Evolutionary conservation across 441 rosid species (phyloP), one percentile per base, ranked within the genome.

Genomic region (Bruguiera hainesii): DNA sequence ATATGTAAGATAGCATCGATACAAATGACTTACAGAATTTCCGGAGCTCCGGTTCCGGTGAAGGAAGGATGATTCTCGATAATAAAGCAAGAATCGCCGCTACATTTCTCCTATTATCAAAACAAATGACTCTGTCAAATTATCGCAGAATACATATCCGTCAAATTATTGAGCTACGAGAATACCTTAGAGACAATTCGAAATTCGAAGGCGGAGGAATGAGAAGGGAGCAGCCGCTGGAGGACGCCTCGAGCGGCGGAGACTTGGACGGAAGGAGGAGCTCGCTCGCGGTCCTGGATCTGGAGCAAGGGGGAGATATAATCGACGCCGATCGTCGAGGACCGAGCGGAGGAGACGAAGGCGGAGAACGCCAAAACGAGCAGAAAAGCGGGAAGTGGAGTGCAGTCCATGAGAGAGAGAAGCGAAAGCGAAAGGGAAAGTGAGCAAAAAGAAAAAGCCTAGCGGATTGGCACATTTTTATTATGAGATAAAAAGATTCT

Each of bases 211-310:
- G 76, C 79, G 29, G 84, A 64, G 52, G 72, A 60, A 69, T 78
- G 88, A 72, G 85, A 82, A 59, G 95, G 95, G 63, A 86, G 84
- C 61, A 89, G 70, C 56, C 95, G 79, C 39, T 59, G 79, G 49
- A 89, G 91, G 55, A 72, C 87, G 20, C 76, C 82, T 19, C 76
- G 73, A 30, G 88, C 86, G 0, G 95, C 88, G 11, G 83, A 81
- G 31, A 86, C 50, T 71, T 89, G 95, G 68, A 83, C 82, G 3
- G 83, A 60, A 28, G 88, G 80, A 72, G 87, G 75, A 74, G 91
- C 85, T 29, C 89, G 78, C 79, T 86, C 90, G 50, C 76, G 74
- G 20, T 83, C 88, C 79, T 89, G 95, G 56, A 83, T 76, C n/a
- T 85, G 82, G 61, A 89, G 87, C 26, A 88, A 76, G 29, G 72